Evolutionary conservation across 257 asterid species (phyloP), one percentile per base, ranked within the genome.

Genomic region (Solanum pimpinellifolium): DNA sequence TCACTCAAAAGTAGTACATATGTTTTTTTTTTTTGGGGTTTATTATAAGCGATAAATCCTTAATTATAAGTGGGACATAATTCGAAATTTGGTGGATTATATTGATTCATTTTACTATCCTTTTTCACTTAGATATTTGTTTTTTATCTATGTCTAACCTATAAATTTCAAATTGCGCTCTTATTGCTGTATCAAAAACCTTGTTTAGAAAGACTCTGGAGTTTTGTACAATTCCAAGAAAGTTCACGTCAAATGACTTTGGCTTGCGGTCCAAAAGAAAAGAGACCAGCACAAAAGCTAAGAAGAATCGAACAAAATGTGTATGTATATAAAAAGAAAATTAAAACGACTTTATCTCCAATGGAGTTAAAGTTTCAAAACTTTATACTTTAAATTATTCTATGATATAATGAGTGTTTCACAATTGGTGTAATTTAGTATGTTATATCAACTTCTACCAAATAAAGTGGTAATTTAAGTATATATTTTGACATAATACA

Each of bases 81-180:
- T 27, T 66, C 1, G 4, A 27, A 66, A 66, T 4, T 27, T 0
- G 1, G 2, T 66, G 37, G 4, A 60, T 66, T 25, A 66, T 25
- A 66, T 66, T 4, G 0, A 27, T 14, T 1, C 20, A 2, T 0
- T 18, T 0, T 9, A 16, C 10, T 16, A 52, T 52, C 1, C 1
- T 52, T 52, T 52, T 52, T 0, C 1, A 68, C 39, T 27, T 68
- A 68, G 2, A 68, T 3, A 68, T 27, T 21, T 6, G 1, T 27
- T 27, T 27, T 27, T 68, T 29, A 68, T 68, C 11, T 21, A 14
- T 6, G 37, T 37, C 20, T 68, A 69, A 70, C 12, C 42, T 15
- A 70, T 3, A 70, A 29, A 68, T 68, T 2, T 0, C 11, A 69
- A 1, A 11, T 69, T 69, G 7, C n/a, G n/a, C 13, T 69, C n/a